Evolutionary conservation across 352 stramenopile species (phyloP), one percentile per base, ranked within the genome.

Genomic region (Phytopythium aichiense): DNA sequence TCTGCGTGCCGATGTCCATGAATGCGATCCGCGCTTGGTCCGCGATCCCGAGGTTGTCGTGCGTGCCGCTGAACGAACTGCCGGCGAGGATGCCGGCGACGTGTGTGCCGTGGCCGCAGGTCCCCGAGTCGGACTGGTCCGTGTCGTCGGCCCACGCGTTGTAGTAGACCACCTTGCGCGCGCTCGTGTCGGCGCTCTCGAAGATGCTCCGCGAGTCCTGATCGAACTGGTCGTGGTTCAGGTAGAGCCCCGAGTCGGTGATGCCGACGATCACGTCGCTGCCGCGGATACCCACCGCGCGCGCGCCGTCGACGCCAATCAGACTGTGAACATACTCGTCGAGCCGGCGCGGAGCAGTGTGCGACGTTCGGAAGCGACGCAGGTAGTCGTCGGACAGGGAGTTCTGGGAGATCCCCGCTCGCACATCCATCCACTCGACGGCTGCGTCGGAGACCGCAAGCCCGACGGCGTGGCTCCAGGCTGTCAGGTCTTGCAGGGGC

Each of bases 71-170:
- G 35, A 75, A 87, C 38, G 85, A 94, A 23, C 77, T 91, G 5
- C 91, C 91, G 11, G 79, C 83, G 3, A 94, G 56, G 8, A 95
- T 84, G 0, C 91, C 91, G 2, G 84, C 68, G 18, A 97, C 88
- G 60, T 97, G 91, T 4, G 91, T 97, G 6, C 91, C 91, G 62
- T 97, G 91, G 16, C 89, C 91, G 58, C 85, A 94, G 18, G 71
- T 81, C 15, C 89, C 72, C 4, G 77, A 74, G 37, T 89, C 83
- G 0, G 77, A 74, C 65, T 94, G 77, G 56, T 94, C 85, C 11
- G 69, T 70, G 38, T 63, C 60, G 54, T 94, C 84, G 37, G 79
- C 81, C 82, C 79, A 91, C 2, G 70, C 73, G 65, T 94, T 88
- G 68, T 94, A 94, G 59, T 77, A 84, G 8, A 94, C 80, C 16